A percentile compares a stretch with the other conserved stretches of the same genome.
Evolutionary conservation across 352 stramenopile genomes (phyloP).

Genomic region (Phytophthora parvispora): DNA sequence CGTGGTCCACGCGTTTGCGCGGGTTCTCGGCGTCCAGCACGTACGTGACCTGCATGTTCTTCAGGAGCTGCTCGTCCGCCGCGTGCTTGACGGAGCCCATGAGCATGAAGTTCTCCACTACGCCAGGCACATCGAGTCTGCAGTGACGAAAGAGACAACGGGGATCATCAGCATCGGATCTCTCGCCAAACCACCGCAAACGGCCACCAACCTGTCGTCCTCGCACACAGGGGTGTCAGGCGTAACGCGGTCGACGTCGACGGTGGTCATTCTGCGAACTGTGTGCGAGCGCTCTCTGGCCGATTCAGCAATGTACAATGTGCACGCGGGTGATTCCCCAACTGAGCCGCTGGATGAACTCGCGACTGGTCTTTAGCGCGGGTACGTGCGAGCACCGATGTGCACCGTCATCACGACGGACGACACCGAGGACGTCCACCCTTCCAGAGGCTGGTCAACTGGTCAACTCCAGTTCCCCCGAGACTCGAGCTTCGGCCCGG

Average conservation of each 20-base stretch:
- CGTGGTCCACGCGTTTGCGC: conserved; percentile 50
- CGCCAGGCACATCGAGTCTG: conserved; percentile 72
- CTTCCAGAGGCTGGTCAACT: conserved; percentile 18
- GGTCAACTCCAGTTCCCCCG: conserved; percentile 1
- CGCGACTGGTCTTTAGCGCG: conserved; percentile 27
- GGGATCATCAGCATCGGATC: too few species aligned
- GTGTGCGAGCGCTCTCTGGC: conserved; percentile 13
- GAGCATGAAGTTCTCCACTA: conserved; percentile 63
- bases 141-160: too few species aligned
- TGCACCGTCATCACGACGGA: conserved; percentile 32
- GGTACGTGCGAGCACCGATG: conserved; percentile 29
- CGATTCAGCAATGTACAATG: conserved; percentile 22
- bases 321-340: conserved; percentile 21
- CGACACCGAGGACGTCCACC: conserved; percentile 26
- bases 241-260: conserved; percentile 13
- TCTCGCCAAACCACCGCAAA: too few species aligned
- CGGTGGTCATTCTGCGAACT: conserved; percentile 31
- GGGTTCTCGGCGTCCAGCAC: conserved; percentile 73
- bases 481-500: conserved; percentile 5
- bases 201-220: conserved; percentile 28
- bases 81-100: conserved; percentile 72
- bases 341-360: conserved; percentile 9
- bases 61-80: conserved; percentile 62
- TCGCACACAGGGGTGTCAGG: conserved; percentile 8
- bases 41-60: conserved; percentile 60